Base-by-base conservation (phyloP, 805 yeast genomes). In the Lachancea lanzarotensis region DNA sequence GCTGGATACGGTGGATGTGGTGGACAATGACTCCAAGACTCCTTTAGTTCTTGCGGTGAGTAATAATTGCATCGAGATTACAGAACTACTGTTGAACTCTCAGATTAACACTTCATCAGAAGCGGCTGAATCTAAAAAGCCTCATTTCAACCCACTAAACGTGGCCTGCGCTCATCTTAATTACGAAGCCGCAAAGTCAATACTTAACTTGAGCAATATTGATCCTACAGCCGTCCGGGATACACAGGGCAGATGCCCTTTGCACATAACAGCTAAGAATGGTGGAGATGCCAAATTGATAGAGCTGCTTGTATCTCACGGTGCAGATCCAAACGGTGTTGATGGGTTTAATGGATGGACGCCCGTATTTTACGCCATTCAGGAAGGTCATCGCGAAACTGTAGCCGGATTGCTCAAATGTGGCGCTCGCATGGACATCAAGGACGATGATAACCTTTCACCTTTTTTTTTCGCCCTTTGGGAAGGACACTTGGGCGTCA, bases 271-370 rank as follows among this genome's bases (percentile, higher is more conserved):
- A 22, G 90, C 97, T 0, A 76, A 93, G 41, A 79, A 84, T 6
- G 97, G 97, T 17, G 66, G 64, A 1, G 88, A 82, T 59, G 70
- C 72, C 50, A 69, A 78, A 46, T 70, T 91, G 27, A 79, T 93
- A 11, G 76, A 82, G 26, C 63, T 89, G 38, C 67, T 93, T 29
- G 73, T 85, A 1, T 67, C 75, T n/a, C 74, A 82, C 51, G 91
- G 90, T 3, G 83, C 85, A 1, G 79, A 83, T 55, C 78, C 91
- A 4, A 85, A 93, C 63, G 81, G 78, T 47, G 56, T 81, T 8
- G 98, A 93, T 65, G 84, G 86, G 43, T 79, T 88, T 45, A 89
- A 90, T 59, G 84, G 83, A 54, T 93, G 98, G 97, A 81, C 96
- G 0, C 95, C 98, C 0, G 74, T 93, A 2, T 87, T 89, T 56